phyloP scores from a whole-genome alignment of 495 filamentous ascomycete genomes.

The Lophiotrema nucula region DNA sequence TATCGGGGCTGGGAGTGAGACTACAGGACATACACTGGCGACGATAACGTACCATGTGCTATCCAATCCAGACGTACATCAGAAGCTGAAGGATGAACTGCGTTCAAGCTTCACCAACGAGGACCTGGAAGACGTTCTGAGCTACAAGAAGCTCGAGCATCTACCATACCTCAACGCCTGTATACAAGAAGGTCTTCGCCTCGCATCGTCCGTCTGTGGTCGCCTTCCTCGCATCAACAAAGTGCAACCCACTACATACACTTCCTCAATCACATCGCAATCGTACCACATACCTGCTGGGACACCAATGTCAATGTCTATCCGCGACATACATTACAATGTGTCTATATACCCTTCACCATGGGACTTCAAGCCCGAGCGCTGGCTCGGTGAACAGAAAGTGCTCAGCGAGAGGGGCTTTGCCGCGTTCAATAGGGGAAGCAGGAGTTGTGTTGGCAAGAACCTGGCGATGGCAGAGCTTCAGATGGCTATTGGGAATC shows the following conservation, averaged over 20 bases:
- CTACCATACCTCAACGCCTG: slow-evolving; percentile 11
- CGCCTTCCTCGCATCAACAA: slow-evolving; percentile 35
- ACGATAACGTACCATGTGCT: slow-evolving; percentile 9
- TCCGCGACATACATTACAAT: slow-evolving; percentile 31
- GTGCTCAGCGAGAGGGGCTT: slow-evolving; percentile 1
- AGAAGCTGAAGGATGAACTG: slow-evolving; percentile 2
- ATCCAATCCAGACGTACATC: neutral
- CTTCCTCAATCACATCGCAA: neutral
- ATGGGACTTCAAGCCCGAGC: slow-evolving; percentile 28
- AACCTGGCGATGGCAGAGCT: slow-evolving; percentile 1
- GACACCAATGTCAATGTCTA: slow-evolving; percentile 31
- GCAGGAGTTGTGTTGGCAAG: slow-evolving; percentile 6
- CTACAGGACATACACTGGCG: neutral
- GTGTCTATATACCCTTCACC: slow-evolving; percentile 26
- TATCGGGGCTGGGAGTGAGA: slow-evolving; percentile 9
- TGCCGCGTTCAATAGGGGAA: slow-evolving; percentile 10
- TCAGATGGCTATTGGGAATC: slow-evolving; percentile 4
- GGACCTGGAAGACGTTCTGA: neutral
- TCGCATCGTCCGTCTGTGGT: slow-evolving; percentile 49
- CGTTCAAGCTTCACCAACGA: neutral
- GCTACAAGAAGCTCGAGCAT: neutral
- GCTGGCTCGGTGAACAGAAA: slow-evolving; percentile 25
- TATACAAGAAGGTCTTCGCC: slow-evolving; percentile 9
- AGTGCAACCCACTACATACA: neutral
- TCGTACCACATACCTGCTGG: slow-evolving; percentile 14